These are phyloP conservation scores for Trypanosomatidae sp. DNA, from an alignment of 208 protist species.

Conservation along the genomic window DNA sequence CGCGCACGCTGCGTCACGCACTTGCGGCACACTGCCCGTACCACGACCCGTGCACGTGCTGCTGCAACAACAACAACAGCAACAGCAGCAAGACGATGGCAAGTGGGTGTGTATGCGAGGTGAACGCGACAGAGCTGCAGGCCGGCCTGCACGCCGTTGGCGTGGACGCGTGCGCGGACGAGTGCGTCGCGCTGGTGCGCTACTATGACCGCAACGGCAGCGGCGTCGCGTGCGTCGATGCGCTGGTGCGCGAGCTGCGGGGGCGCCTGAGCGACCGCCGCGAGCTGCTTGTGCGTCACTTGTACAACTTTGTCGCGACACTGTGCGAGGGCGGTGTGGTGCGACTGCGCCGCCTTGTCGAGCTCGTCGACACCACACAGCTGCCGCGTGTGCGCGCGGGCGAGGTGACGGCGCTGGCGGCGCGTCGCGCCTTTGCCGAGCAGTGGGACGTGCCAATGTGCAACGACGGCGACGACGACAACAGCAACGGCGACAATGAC, in stretches of 20 bases:
- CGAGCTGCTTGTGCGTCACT: constrained; percentile 30
- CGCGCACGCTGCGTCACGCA: constrained; percentile 31
- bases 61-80: too few relatives aligned
- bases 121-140: constrained; percentile 59
- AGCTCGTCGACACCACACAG: constrained; percentile 48
- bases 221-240: constrained; percentile 19
- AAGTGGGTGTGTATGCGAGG: constrained; percentile 8
- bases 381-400: constrained; percentile 28
- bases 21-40: constrained; percentile 15
- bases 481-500: neutral
- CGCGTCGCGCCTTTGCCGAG: constrained; percentile 27
- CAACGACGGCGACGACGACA: constrained; percentile 1
- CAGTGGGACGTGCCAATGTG: constrained; percentile 36
- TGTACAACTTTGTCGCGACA: constrained; percentile 50
- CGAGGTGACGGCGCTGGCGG: constrained; percentile 18
- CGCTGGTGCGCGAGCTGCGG: constrained; percentile 43
- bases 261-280: constrained; percentile 59
- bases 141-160: constrained; percentile 27
- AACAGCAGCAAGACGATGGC: too few relatives aligned
- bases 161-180: constrained; percentile 17
- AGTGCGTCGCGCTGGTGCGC: constrained; percentile 59
- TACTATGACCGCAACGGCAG: constrained; percentile 39
- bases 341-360: constrained; percentile 17
- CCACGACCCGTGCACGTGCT: constrained; percentile 4
- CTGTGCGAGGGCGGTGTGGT: constrained; percentile 31